Base-by-base conservation (phyloP, 2,329 filamentous ascomycete species). In the Shiraia bambusicola region DNA sequence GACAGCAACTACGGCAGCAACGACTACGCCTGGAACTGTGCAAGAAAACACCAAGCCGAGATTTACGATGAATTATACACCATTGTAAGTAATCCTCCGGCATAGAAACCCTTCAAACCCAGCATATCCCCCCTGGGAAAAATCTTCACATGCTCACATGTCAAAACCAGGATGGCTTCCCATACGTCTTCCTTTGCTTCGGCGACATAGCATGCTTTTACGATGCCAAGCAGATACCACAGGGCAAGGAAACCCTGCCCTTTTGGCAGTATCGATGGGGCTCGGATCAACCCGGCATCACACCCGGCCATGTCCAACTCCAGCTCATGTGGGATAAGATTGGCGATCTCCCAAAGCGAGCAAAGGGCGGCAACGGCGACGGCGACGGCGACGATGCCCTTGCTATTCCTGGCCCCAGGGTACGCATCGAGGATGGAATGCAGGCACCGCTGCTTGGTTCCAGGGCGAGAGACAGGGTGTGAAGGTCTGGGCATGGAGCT, bases 211-310 rank as follows among this genome's bases (percentile, higher is more conserved):
- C 58, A 16, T 67, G 64, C 37, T 66, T 52, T 49, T 67, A 63
- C 32, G 64, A 67, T 31, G 60, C 50, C 2, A 65, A 63, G 35
- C 44, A 37, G n/a, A 30, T 45, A 1, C 63, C 63, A 5, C 16
- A 26, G 4, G 12, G 16, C 10, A 45, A 47, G 10, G 56, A 63
- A 13, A 39, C 30, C 7, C 37, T 56, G 3, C 40, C 55, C 1
- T 35, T 67, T 1, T 67, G 64, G 64, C 61, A 59, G 30, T 67
- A 45, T 25, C 57, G 51, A 12, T 67, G 61, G 61, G 63, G 64
- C 6, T 62, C 62, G 1, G 45, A 56, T 31, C 64, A 67, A 34
- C 31, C 50, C 26, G 64, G 56, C 8, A 66, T 67, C 45, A 66
- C 64, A 4, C 61, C 62, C 2, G 63, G 64, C 0, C 64, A 67